These are phyloP conservation scores for Boletus rex-veris DNA, from an alignment of 768 basidiomycete species.

Conservation along the genomic window DNA sequence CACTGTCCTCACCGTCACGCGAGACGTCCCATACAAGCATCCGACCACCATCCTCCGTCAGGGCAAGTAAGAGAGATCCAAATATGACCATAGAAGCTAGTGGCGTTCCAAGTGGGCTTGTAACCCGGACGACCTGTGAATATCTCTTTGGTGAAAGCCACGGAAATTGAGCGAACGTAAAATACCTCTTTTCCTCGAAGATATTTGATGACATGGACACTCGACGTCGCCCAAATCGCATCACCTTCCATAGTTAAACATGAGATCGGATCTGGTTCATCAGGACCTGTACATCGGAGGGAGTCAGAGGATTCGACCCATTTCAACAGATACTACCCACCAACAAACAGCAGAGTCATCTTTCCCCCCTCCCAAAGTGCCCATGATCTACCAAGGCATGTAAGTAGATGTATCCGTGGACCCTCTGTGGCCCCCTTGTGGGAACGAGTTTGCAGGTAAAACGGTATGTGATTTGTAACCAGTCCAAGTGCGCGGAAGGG, in stretches of 20 bases:
- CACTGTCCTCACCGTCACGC: slow-evolving; percentile 46
- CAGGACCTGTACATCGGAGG: slow-evolving; percentile 59
- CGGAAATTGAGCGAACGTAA: neutral
- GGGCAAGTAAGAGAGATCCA: slow-evolving; percentile 73
- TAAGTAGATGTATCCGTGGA: slow-evolving; percentile 79
- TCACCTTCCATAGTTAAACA: slow-evolving; percentile 81
- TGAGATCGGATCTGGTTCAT: slow-evolving; percentile 67
- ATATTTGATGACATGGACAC: slow-evolving; percentile 69
- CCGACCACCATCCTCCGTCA: slow-evolving; percentile 73
- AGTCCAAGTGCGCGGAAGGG: slow-evolving; percentile 96
- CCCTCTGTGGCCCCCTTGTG: slow-evolving; percentile 82
- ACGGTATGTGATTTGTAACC: slow-evolving; percentile 87
- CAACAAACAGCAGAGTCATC: slow-evolving; percentile 90
- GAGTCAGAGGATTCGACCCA: neutral
- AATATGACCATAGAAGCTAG: slow-evolving; percentile 73
- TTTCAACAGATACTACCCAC: slow-evolving; percentile 43
- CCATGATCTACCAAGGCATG: slow-evolving; percentile 87
- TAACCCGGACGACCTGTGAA: slow-evolving; percentile 46
- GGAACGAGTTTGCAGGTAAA: slow-evolving; percentile 80
- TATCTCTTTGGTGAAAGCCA: slow-evolving; percentile 3
- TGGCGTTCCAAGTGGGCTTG: slow-evolving; percentile 59
- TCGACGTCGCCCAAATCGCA: slow-evolving; percentile 78
- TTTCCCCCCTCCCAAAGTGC: slow-evolving; percentile 95
- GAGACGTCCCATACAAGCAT: slow-evolving; percentile 79
- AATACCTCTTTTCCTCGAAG: slow-evolving; percentile 82